Conservation (phyloP, 352 stramenopile genomes). For the Blastocystis sp. region DNA sequence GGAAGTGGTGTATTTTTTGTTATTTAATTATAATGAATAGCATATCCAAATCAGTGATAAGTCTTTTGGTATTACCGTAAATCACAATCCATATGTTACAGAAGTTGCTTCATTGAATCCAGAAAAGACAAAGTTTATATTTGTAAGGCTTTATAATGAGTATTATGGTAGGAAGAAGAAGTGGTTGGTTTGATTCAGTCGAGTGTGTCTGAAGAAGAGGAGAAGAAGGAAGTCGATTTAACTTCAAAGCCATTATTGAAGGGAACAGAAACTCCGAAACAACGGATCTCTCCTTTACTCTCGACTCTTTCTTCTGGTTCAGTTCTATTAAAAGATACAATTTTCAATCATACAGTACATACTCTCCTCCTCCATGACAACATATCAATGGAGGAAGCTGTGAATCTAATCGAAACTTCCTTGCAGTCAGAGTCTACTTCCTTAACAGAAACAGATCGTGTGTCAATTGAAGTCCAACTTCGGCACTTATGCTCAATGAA, state of each 20-base stretch:
- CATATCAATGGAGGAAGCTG: not conserved
- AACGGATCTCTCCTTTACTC: not conserved
- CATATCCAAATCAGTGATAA: conserved; percentile 8
- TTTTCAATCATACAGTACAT: conserved; percentile 3
- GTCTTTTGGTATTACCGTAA: not conserved
- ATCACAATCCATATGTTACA: conserved; percentile 38
- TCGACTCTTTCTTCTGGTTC: not conserved
- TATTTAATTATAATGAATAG: not conserved
- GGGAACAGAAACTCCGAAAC: not conserved
- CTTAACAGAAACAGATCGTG: not conserved
- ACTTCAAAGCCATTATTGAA: not conserved
- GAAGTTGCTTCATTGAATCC: not conserved
- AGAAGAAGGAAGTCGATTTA: not conserved
- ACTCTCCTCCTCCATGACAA: not conserved
- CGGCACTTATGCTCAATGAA: not conserved
- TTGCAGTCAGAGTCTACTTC: not conserved
- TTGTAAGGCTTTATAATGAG: not conserved
- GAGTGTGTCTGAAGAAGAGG: not conserved
- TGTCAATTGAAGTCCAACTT: not conserved
- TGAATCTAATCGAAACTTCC: not conserved
- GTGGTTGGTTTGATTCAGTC: conserved; percentile 24
- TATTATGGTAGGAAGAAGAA: not conserved
- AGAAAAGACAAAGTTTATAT: not conserved
- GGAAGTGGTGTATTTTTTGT: not conserved
- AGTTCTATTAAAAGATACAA: not conserved